phyloP scores from a whole-genome alignment of 306 rosid genomes.

The Lupinus albus region DNA sequence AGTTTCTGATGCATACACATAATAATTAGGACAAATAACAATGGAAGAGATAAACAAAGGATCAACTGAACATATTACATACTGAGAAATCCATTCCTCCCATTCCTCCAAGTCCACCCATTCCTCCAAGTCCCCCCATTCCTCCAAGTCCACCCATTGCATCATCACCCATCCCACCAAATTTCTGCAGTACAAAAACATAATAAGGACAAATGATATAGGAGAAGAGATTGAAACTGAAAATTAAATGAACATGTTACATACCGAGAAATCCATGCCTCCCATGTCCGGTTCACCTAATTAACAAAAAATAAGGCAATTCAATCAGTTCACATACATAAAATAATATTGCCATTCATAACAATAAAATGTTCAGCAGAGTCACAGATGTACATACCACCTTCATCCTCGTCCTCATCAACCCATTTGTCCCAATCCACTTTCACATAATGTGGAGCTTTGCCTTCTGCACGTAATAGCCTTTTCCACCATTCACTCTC shows the following conservation, averaged over 20 bases:
- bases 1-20: too few relatives aligned
- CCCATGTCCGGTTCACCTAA: conserved; percentile 73
- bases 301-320: conserved; percentile 13
- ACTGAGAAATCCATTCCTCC: conserved; percentile 86
- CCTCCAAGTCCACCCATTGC: conserved; percentile 45
- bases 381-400: conserved; percentile 48
- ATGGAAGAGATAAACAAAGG: too few relatives aligned
- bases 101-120: not conserved
- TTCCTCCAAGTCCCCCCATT: conserved; percentile 26
- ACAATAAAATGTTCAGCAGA: not conserved
- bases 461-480: conserved; percentile 73
- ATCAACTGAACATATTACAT: conserved; percentile 43
- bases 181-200: conserved; percentile 54
- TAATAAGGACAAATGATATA: not conserved
- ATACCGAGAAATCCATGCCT: conserved; percentile 98
- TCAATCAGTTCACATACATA: conserved; percentile 5
- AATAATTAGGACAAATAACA: too few relatives aligned
- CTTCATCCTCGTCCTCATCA: conserved; percentile 82
- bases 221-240: conserved; percentile 7
- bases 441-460: conserved; percentile 81
- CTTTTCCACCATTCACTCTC: conserved; percentile 89
- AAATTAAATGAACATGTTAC: conserved; percentile 33
- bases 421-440: conserved; percentile 99
- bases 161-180: conserved; percentile 64
- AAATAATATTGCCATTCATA: not conserved